A percentile compares a stretch with the other conserved stretches of the same genome.
These are phyloP conservation scores for Sarcomyxa edulis DNA, from an alignment of 768 basidiomycete species.

Conservation along the genomic window DNA sequence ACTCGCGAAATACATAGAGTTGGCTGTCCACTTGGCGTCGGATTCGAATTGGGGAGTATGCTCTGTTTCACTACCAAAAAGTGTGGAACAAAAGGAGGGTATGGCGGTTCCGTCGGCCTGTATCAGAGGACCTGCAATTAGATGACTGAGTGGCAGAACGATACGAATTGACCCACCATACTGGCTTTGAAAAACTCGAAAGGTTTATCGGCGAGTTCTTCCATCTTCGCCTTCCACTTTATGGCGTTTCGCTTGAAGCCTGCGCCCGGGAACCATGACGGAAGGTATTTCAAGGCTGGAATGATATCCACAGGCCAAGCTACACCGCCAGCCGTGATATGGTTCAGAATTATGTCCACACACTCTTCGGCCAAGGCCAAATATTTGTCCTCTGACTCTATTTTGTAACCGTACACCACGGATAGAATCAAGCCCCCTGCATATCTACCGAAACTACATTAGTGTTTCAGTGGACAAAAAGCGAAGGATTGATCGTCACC, in stretches of 20 bases:
- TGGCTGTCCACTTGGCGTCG: constrained; percentile 74
- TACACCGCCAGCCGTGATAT: constrained; percentile 37
- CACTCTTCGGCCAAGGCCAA: constrained; percentile 36
- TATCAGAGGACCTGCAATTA: constrained; percentile 5
- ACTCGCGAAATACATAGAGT: constrained; percentile 67
- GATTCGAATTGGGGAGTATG: too few relatives aligned
- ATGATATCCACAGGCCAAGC: constrained; percentile 47
- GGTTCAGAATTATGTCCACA: constrained; percentile 33
- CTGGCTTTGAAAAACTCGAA: constrained; percentile 53
- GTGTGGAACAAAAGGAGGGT: constrained; percentile 32
- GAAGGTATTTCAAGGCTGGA: constrained; percentile 46
- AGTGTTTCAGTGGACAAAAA: constrained; percentile 26
- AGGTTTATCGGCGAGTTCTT: constrained; percentile 59
- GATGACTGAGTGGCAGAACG: too few relatives aligned
- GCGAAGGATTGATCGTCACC: constrained; percentile 7
- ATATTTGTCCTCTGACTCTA: constrained; percentile 30
- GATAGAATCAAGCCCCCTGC: constrained; percentile 51
- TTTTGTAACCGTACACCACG: constrained; percentile 60
- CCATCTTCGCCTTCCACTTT: constrained; percentile 57
- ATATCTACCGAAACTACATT: constrained; percentile 49
- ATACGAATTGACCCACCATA: constrained; percentile 36
- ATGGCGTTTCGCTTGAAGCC: constrained; percentile 58
- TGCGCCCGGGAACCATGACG: constrained; percentile 63
- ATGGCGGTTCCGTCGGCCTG: constrained; percentile 37
- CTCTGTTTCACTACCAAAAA: too few relatives aligned